These are phyloP conservation scores for Penicillium occitanis DNA, from an alignment of 2,329 filamentous ascomycete species.

Conservation along the genomic window DNA sequence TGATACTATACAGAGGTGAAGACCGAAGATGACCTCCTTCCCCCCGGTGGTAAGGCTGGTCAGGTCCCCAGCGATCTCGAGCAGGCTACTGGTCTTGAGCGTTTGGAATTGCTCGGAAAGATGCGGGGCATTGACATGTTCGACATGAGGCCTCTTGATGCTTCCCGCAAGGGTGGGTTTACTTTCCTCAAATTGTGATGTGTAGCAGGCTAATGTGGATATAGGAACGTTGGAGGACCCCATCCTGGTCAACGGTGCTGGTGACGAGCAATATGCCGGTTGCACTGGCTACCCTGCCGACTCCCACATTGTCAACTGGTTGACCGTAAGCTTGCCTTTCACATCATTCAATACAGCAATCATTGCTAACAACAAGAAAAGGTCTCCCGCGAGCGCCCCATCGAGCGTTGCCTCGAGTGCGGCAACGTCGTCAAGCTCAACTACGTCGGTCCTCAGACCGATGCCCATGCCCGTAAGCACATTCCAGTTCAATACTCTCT, in stretches of 20 bases:
- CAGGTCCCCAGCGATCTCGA: conserved; percentile 91
- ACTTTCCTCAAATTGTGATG: not conserved
- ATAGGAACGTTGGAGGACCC: conserved; percentile 84
- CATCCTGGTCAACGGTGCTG: conserved; percentile 84
- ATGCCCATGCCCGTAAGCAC: conserved; percentile 59
- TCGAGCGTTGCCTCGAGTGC: conserved; percentile 96
- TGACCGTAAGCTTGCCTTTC: conserved; percentile 65
- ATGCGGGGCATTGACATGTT: conserved; percentile 98
- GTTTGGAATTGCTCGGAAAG: conserved; percentile 98
- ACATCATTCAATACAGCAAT: not conserved
- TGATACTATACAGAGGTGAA: conserved; percentile 68
- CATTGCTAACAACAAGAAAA: conserved; percentile 36
- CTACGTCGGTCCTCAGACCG: conserved; percentile 81
- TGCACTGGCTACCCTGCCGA: conserved; percentile 94
- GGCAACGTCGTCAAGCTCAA: conserved; percentile 97
- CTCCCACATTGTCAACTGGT: conserved; percentile 87
- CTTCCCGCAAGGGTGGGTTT: conserved; percentile 74
- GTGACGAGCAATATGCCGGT: conserved; percentile 93
- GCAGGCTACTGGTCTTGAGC: conserved; percentile 95
- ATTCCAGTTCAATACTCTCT: no score
- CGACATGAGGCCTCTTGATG: conserved; percentile 95
- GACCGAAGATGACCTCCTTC: conserved; percentile 75
- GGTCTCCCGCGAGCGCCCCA: conserved; percentile 83
- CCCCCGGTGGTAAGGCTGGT: conserved; percentile 77
- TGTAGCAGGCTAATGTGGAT: not conserved